Evolutionary conservation across 1,284 basidiomycete species (phyloP).

Genomic region (Exobasidium cylindrosporum): DNA sequence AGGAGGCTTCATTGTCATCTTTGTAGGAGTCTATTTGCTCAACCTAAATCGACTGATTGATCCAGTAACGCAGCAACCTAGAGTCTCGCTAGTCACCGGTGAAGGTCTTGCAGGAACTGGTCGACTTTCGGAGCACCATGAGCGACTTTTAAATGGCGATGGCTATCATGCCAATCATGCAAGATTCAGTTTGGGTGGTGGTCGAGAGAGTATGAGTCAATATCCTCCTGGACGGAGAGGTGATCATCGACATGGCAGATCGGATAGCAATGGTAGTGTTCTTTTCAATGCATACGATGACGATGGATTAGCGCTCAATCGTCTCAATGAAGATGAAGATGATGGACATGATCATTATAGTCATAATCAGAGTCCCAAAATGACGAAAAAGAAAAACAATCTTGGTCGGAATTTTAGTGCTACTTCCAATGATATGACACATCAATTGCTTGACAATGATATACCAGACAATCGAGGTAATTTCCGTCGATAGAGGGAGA

Average conservation of each 20-base stretch:
- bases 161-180: slow-evolving; percentile 18
- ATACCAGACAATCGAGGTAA: background rate
- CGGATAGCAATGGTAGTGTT: slow-evolving; percentile 22
- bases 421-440: background rate
- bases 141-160: slow-evolving; percentile 32
- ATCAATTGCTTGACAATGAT: background rate
- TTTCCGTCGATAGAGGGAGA: background rate
- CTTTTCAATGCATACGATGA: slow-evolving; percentile 48
- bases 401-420: background rate
- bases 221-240: slow-evolving; percentile 18
- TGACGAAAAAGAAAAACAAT: background rate
- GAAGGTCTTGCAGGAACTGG: slow-evolving; percentile 38
- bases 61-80: slow-evolving; percentile 42
- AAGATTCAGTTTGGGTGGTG: slow-evolving; percentile 4
- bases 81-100: slow-evolving; percentile 47
- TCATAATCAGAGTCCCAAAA: background rate
- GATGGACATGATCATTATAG: background rate
- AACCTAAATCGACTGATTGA: slow-evolving; percentile 50
- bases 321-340: slow-evolving; percentile 38
- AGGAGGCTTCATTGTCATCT: slow-evolving; percentile 53
- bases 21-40: slow-evolving; percentile 52
- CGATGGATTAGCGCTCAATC: slow-evolving; percentile 39
- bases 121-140: slow-evolving; percentile 37
- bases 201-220: background rate
- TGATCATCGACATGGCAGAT: slow-evolving; percentile 26